Evolutionary conservation across 2,329 filamentous ascomycete species (phyloP), one percentile per base, ranked within the genome.

Genomic region (Calonectria pseudoturangicola): DNA sequence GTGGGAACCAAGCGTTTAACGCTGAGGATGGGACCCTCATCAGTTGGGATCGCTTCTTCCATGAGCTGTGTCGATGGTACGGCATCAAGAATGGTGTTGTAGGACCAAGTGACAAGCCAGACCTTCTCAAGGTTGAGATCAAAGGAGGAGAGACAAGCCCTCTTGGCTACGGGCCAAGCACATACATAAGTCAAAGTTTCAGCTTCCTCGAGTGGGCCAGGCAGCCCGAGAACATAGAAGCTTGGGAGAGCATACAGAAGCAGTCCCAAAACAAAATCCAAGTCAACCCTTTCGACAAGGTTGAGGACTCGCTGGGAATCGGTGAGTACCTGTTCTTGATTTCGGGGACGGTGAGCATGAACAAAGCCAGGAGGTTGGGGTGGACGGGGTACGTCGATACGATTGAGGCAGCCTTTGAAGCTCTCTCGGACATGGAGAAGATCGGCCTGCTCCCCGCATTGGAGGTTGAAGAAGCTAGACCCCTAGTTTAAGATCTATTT

Each of bases 1-100:
- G 51, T 7, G 51, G 6, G 15, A 56, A 56, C 51, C 28, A 56
- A n/a, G 51, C 51, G 3, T 56, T 56, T 27, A 56, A 56, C 25
- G 51, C 51, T 4, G 51, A 56, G 18, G 51, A 56, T 8, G 51
- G 51, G 3, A 56, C 21, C n/a, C 18, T 39, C 18, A 21, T 56
- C 2, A 56, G 30, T 9, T 56, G 51, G 51, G 51, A 56, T 25
- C 51, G 51, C 18, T 25, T 56, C n/a, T 39, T 56, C 9, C 18
- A 56, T 8, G 30, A 56, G 33, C 7, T 56, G n/a, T 36, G 51
- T 18, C 3, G 30, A 13, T 56, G 51, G 51, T 39, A 56, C 12
- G 51, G 30, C n/a, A 18, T 56, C n/a, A 21, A 56, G n/a, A 15
- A 30, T 16, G 51, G 51, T 18, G 51, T 56, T 10, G 30, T 33